These are phyloP conservation scores for Phanerochaete sordida DNA, from an alignment of 768 basidiomycete species.

Conservation along the genomic window DNA sequence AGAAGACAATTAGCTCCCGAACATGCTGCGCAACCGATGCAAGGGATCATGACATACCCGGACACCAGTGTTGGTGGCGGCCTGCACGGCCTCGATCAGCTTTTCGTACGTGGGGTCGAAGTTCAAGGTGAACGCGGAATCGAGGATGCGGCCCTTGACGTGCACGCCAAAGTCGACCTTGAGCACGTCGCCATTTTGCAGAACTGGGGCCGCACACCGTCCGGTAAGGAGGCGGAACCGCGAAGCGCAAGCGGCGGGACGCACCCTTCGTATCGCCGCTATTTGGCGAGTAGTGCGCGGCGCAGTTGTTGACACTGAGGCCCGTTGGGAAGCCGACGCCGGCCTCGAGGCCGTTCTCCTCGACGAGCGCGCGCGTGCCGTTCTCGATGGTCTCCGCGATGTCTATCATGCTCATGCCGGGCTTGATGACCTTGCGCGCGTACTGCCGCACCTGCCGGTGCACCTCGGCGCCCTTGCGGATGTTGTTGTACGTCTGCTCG, in stretches of 20 bases:
- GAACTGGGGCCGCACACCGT: constrained; percentile 42
- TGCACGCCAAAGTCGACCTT: constrained; percentile 99
- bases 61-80: constrained; percentile 91
- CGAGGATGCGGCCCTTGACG: constrained; percentile 90
- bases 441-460: constrained; percentile 88
- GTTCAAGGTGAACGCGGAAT: constrained; percentile 92
- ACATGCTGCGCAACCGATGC: not conserved
- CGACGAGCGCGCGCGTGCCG: constrained; percentile 85
- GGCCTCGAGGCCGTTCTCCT: constrained; percentile 79
- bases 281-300: constrained; percentile 96
- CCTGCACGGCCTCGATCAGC: constrained; percentile 86
- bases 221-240: not conserved
- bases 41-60: constrained; percentile 47
- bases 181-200: constrained; percentile 81
- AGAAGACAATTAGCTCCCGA: not conserved
- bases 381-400: constrained; percentile 94
- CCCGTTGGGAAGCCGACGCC: constrained; percentile 98
- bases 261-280: constrained; percentile 81
- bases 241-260: constrained; percentile 25
- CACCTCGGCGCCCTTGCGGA: constrained; percentile 92
- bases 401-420: constrained; percentile 92
- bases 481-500: constrained; percentile 80
- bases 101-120: constrained; percentile 90
- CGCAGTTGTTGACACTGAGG: constrained; percentile 88
- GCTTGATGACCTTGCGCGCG: constrained; percentile 79